phyloP scores from a whole-genome alignment of 2,329 filamentous ascomycete species.

The Lizonia empirigonia region DNA sequence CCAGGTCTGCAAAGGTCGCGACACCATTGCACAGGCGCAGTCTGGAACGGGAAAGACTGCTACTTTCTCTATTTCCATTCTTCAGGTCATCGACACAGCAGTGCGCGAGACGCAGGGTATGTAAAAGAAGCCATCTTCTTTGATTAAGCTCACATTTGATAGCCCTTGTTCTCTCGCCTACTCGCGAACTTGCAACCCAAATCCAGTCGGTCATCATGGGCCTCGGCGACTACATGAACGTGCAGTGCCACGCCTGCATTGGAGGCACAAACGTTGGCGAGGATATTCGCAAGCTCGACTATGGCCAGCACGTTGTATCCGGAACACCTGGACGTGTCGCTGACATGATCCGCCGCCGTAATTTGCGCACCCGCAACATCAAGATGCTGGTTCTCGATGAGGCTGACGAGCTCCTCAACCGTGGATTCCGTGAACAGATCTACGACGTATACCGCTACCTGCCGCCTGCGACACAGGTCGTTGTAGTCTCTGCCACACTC shows the following conservation, averaged over 20 bases:
- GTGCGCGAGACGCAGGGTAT: constrained; percentile 83
- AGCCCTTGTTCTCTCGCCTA: constrained; percentile 92
- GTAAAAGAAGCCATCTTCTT: not conserved
- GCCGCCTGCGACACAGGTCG: constrained; percentile 95
- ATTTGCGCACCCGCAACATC: constrained; percentile 74
- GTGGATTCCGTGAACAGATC: constrained; percentile 97
- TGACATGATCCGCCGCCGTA: constrained; percentile 79
- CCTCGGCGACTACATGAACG: constrained; percentile 99
- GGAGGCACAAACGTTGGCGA: constrained; percentile 97
- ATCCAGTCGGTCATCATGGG: constrained; percentile 99
- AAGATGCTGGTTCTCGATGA: constrained; percentile 81
- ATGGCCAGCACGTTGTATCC: constrained; percentile 96
- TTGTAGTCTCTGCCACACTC: constrained; percentile 93
- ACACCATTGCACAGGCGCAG: constrained; percentile 97
- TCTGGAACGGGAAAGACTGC: constrained; percentile 97
- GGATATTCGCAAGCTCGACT: constrained; percentile 96
- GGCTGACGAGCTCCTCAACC: constrained; percentile 81
- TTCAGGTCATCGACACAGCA: constrained; percentile 93
- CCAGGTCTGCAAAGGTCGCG: constrained; percentile 97
- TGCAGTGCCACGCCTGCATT: constrained; percentile 98
- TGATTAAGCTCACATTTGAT: constrained; percentile 31
- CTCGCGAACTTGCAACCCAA: constrained; percentile 94
- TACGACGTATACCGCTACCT: constrained; percentile 99
- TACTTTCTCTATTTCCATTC: constrained; percentile 94
- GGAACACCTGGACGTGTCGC: constrained; percentile 95